Base-by-base conservation (phyloP, 2,329 filamentous ascomycete genomes). In the Botrytis aclada region DNA sequence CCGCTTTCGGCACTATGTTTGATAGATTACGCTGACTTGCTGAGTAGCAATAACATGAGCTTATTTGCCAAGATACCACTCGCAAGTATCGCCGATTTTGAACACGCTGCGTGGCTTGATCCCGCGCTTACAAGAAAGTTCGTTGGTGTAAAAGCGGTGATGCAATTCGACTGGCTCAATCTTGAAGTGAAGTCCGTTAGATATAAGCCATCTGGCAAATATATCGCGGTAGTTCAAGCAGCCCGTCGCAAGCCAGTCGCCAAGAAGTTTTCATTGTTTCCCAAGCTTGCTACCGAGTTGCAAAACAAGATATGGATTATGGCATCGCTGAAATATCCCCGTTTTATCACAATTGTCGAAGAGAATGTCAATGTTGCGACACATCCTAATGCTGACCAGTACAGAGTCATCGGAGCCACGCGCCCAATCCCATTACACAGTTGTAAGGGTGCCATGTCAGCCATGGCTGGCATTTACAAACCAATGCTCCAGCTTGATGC, bases 221-320 rank as follows among this genome's bases (percentile, higher is more conserved):
- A 8, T 37, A 6, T 14, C 25, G 34, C 47, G 47, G 65, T 67
- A 67, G 65, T 29, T 41, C 65, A 56, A 37, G 51, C 25, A 51
- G 64, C 41, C 22, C 25, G 18, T 22, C n/a, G 4, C 18, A 56
- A 29, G 37, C n/a, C n/a, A 22, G 8, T 20, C 54, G 47, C 37
- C 34, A 29, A 18, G 56, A 16, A 20, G 0, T 67, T 67, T 39
- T 37, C 47, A 14, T 25, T 32, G 10, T 67, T 67, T 32, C 5
- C 25, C 18, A 29, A 67, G 29, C 65, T 67, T 56, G n/a, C 34
- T 12, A 41, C 29, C 47, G 65, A 67, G 9, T 25, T 67, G 6
- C 65, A 56, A 14, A 41, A 67, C 20, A 56, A 67, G 18, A 67
- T 67, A 3, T 67, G 65, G 65, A 10, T 32, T 8, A 67, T 56